Evolutionary conservation across 1,284 basidiomycete species (phyloP), one percentile per base, ranked within the genome.

Genomic region (Naganishia cerealis): DNA sequence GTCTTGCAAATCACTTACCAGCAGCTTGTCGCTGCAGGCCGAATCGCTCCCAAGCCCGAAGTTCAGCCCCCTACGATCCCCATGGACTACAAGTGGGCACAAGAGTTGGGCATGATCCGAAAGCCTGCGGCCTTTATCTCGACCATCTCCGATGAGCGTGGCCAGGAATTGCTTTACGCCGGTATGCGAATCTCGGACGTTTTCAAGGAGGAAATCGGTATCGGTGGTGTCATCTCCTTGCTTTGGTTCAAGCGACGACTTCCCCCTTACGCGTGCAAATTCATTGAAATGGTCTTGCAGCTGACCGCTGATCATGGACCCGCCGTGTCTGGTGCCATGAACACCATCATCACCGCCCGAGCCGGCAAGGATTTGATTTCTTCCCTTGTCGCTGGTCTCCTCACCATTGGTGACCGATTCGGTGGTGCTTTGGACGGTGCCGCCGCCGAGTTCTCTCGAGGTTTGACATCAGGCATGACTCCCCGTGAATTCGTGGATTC

Each of bases 71-170:
- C 95, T 26, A 88, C 91, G 72, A 98, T 98, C 80, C 95, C 95
- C 36, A 95, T 98, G 92, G 95, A 99, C 85, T 99, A 98, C 90
- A 96, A 98, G 85, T 98, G 95, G 95, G 95, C 95, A 54, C 81
- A 84, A 85, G 95, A 98, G 84, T 89, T 98, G 69, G 95, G 95
- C 69, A 89, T 98, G 80, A 94, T 99, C 81, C 90, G 95, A 79
- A 98, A 98, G 85, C 95, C 95, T 50, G 94, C 95, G 54, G 94
- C 95, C 15, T 99, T 99, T 86, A 98, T 99, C 85, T 97, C 94
- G 65, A 98, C 96, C 74, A 99, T 99, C 82, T 97, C 94, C 69
- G 96, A 99, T 83, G 96, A 99, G 86, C 91, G 95, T 79, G 95
- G 95, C 3, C 94, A 97, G 81, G 96, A 99, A 85, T 87, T 99